Base-by-base conservation (phyloP, 495 filamentous ascomycete species). In the Lichenothelia convexa region DNA sequence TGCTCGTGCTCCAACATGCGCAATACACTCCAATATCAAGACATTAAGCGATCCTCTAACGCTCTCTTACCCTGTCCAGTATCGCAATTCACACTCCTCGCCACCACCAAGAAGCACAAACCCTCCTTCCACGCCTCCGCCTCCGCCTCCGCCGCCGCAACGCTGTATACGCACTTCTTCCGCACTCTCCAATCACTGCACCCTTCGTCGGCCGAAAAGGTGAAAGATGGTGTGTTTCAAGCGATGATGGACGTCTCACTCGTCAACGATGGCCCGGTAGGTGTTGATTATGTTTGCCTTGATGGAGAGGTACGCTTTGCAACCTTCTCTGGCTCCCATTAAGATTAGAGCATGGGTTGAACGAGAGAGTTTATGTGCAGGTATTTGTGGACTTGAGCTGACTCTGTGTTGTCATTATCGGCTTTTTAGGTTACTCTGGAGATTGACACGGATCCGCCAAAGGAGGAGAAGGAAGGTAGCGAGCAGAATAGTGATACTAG, bases 161-260 rank as follows among this genome's bases (percentile, higher is more conserved):
- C 61, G 22, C 63, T 95, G 16, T 99, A 99, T 57, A 67, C 81
- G 27, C 61, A 71, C 40, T 93, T 99, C 59, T 69, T 81, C 40
- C 52, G 61, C n/a, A 77, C 78, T 42, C 71, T 93, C 18, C 65
- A 78, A 41, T 67, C 78, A 44, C 57, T 70, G 3, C 91, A 95
- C 52, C n/a, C n/a, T n/a, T n/a, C n/a, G n/a, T 54, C 59, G 3
- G 54, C 70, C 5, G 82, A 84, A 12, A 78, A 69, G 44, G 85
- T 99, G 41, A 85, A 91, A 49, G 78, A 95, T 50, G 91, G 91
- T 11, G 73, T 93, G 23, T 99, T 95, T 54, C 86, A 93, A 47
- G 89, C 91, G 35, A 93, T 93, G 85, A 99, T 95, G 89, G 79
- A 94, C 47, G 89, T 94, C 40, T 79, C 80, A 41, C 52, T 93